Evolutionary conservation across 352 stramenopile species (phyloP), one percentile per base, ranked within the genome.

Genomic region (Globisporangium sylvaticum): DNA sequence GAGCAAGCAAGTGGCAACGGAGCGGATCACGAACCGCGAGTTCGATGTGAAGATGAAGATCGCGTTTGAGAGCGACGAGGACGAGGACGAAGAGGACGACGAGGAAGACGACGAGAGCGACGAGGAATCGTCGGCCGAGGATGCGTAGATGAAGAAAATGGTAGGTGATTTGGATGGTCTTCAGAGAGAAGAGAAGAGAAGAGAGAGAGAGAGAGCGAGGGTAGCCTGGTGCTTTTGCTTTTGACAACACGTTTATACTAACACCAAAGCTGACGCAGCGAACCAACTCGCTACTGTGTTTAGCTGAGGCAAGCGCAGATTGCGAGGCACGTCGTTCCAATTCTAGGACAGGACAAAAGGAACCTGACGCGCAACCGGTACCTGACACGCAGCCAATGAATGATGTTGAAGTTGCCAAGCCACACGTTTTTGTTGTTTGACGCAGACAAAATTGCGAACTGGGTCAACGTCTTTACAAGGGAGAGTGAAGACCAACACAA

Each of bases 41-140:
- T 83, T 85, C 48, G 77, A 88, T 22, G 80, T 80, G 1, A 79
- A 79, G 34, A 82, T 88, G 58, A 83, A 89, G 58, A 73, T 79
- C 39, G 83, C 80, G 4, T 74, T 88, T 15, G 71, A 81, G 34
- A 77, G 76, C 12, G 76, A 78, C 24, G 68, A 84, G 15, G 65
- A 69, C 12, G 67, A 70, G 6, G 73, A 79, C 29, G 76, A 74
- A 1, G 76, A 87, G 20, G 77, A 78, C 1, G 70, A 78, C 1
- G 63, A 63, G 18, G 39, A 56, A 10, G 63, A 68, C 6, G 58
- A 65, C 37, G 64, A 69, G 25, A 62, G 53, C 15, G 57, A 68
- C 14, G 60, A 67, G 8, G 60, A 70, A 37, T 66, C 61, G n/a
- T 66, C 61, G 27, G 61, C 61, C 0, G 66, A 69, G 15, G 67